Base-by-base conservation (phyloP, 129 eudicot species). In the carrot (Daucus carota) region DNA sequence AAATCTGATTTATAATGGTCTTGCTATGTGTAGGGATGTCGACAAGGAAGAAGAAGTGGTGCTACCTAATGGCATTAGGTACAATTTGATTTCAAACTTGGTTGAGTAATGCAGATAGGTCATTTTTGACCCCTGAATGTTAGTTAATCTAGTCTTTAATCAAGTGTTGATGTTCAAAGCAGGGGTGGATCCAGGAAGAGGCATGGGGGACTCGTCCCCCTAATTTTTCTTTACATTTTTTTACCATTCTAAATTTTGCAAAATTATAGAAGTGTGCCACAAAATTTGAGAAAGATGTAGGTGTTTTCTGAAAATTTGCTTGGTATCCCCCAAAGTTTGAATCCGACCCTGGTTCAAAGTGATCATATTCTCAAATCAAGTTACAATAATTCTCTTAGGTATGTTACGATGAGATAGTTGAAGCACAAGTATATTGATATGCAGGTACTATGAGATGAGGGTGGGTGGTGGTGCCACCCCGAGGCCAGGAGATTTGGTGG, bases 401-500 rank as follows among this genome's bases (percentile, higher is more conserved):
- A 29, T 29, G 16, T 11, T 80, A 20, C 42, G 20, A 40, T n/a
- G 7, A 44, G 41, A 16, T 4, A 66, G 73, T 45, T 81, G 68
- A 82, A 11, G 8, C 40, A 60, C 12, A 29, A 48, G 16, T 29
- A 22, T n/a, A 9, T 9, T 3, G 15, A 31, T 14, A 36, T 67
- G 67, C 70, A 92, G 96, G 89, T 90, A 90, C 85, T 93, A 88
- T 76, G 98, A 93, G 54, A 24, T 87, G 76, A 81, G 95, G 83
- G 89, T 90, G 14, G 98, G 98, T 1, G 98, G 98, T 54, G 98
- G 98, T 66, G 96, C 91, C 1, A 11, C 81, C 36, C 92, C 98
- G 48, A 85, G 89, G 82, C 75, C 83, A 57, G 96, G 97, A 54
- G 98, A 90, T 50, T 79, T 93, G 69, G 90, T 93, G 79, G 98